A percentile compares a stretch with the other conserved stretches of the same genome.
Conservation (phyloP, 441 rosid species). For the Pelargonium australe region DNA sequence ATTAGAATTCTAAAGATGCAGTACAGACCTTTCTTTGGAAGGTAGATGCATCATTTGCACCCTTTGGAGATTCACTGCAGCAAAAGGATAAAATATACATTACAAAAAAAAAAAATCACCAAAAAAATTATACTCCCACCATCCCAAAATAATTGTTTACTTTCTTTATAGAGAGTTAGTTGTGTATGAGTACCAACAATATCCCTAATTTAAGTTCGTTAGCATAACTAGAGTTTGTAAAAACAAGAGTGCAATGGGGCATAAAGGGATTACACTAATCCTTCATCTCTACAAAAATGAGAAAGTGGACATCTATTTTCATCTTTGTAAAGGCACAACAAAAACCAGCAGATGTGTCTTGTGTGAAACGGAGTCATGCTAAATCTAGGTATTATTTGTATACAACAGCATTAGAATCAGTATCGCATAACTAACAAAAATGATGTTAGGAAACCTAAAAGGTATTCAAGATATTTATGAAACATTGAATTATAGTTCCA, state of each 20-base stretch:
- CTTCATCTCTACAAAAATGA: too few species aligned
- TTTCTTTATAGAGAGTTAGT: too few species aligned
- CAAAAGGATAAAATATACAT: conserved; percentile 10
- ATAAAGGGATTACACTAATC: too few species aligned
- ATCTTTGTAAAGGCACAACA: background rate
- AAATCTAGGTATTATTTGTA: background rate
- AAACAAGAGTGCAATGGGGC: too few species aligned
- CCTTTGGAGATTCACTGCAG: conserved; percentile 98
- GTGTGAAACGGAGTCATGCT: background rate
- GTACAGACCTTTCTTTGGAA: conserved; percentile 92
- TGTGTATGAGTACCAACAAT: too few species aligned
- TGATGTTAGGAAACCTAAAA: background rate
- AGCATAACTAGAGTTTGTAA: too few species aligned
- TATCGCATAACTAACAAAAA: background rate
- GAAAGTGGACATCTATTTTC: too few species aligned
- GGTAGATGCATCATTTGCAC: conserved; percentile 95
- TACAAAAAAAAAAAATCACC: too few species aligned
- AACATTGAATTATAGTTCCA: background rate
- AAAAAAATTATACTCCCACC: too few species aligned
- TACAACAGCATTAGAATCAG: background rate
- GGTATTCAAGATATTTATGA: background rate
- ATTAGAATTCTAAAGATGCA: background rate
- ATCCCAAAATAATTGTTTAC: too few species aligned
- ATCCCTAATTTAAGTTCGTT: too few species aligned
- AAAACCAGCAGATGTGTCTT: background rate